Evolutionary conservation across 2,329 filamentous ascomycete species (phyloP), one percentile per base, ranked within the genome.

Genomic region (Venturia carpophila): DNA sequence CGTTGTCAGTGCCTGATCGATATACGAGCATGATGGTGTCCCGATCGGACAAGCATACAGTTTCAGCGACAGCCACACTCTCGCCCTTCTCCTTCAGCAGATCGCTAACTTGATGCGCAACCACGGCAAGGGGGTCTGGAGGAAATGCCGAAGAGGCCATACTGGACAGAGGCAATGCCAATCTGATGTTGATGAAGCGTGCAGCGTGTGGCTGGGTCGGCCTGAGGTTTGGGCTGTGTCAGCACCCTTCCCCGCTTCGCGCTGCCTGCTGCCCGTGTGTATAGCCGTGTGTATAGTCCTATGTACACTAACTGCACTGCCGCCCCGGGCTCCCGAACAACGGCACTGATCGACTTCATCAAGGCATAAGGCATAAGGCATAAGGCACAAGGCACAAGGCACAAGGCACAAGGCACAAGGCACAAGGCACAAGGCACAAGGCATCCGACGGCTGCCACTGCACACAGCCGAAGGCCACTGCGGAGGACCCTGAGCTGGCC

Each of bases 11-110:
- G n/a, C 61, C 41, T 61, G 30, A 42, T 43, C 17, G 27, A 24
- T n/a, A 60, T 69, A 47, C 64, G 63, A 34, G 56, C 21, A 15
- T 39, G 39, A 41, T 11, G 10, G 39, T 41, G 39, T 41, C 39
- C n/a, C 39, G 49, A 37, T 56, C 27, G 24, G 49, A 34, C 11
- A 34, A 34, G 9, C 49, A 61, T 75, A 82, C 81, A 24, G 85
- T 87, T 73, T 87, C 85, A 64, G 83, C 85, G 45, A 87, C 81
- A 66, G 80, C 82, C 68, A 87, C 78, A 42, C 80, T 85, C 71
- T 86, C 82, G 67, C 80, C 78, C 64, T 79, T 79, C 55, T 81
- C 76, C 68, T 81, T 83, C 47, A 87, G 78, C 47, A 86, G 77
- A 2, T 73, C 71, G 3, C 80, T 78, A 34, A 87, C 78, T 73